These are phyloP conservation scores for Excoecaria cochinchinensis DNA, from an alignment of 345 rosid species.

Conservation along the genomic window DNA sequence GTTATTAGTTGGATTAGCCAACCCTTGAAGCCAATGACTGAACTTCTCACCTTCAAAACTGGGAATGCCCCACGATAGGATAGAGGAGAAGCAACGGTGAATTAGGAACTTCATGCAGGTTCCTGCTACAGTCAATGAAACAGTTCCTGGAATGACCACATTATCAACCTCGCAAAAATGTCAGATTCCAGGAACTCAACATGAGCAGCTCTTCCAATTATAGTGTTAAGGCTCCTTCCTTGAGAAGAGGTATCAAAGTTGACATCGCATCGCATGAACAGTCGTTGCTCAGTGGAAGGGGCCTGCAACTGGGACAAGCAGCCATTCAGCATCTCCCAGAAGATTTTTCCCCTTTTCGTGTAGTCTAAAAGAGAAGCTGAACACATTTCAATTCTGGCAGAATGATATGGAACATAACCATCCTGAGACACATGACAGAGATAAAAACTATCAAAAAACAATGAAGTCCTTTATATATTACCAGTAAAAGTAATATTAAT, in stretches of 20 bases:
- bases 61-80: neutral
- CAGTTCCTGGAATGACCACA: constrained; percentile 85
- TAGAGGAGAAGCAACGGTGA: neutral
- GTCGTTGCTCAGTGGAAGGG: constrained; percentile 48
- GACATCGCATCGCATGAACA: constrained; percentile 84
- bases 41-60: neutral
- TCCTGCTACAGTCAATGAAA: constrained; percentile 39
- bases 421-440: constrained; percentile 46
- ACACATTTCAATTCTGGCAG: constrained; percentile 84
- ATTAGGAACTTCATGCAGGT: neutral
- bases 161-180: constrained; percentile 69
- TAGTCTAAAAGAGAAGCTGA: constrained; percentile 65
- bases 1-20: neutral
- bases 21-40: neutral
- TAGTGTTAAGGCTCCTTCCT: constrained; percentile 73
- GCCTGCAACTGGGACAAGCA: constrained; percentile 85
- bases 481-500: neutral
- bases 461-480: neutral
- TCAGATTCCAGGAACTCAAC: constrained; percentile 87
- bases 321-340: constrained; percentile 81
- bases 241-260: constrained; percentile 69
- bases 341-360: constrained; percentile 70
- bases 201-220: constrained; percentile 93
- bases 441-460: neutral
- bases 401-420: constrained; percentile 95